Conservation (phyloP, 1,284 basidiomycete genomes). For the Trametes versicolor region DNA sequence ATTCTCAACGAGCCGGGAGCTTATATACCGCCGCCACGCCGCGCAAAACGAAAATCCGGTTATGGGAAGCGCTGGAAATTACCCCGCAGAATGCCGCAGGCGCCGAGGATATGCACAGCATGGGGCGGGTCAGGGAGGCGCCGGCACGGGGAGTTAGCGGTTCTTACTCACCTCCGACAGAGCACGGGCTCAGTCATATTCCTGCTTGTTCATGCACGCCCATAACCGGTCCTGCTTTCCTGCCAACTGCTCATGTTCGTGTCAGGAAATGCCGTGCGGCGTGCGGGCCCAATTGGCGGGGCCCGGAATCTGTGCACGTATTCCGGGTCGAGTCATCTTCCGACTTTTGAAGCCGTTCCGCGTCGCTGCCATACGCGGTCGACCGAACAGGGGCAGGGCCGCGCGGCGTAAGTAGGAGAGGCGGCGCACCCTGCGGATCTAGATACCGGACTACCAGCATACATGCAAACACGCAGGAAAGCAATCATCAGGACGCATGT, state of each 20-base stretch:
- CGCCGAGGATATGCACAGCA: background rate
- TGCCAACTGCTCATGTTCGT: no score
- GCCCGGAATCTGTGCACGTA: no score
- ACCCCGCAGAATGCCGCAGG: slow-evolving; percentile 15
- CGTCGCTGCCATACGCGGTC: background rate
- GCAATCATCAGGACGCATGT: background rate
- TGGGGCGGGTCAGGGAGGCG: no score
- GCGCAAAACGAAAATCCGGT: slow-evolving; percentile 14
- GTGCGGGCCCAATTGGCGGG: no score
- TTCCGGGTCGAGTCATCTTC: no score
- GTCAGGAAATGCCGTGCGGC: no score
- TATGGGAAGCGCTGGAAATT: slow-evolving; percentile 8
- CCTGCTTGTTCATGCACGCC: background rate
- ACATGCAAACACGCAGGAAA: background rate
- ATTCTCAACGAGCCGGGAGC: background rate
- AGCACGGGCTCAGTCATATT: background rate
- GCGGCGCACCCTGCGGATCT: background rate
- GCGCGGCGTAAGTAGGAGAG: background rate
- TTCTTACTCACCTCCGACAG: no score
- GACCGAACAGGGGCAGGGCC: background rate
- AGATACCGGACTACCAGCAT: background rate
- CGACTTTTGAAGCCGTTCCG: background rate
- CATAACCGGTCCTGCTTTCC: no score
- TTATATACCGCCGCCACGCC: slow-evolving; percentile 31
- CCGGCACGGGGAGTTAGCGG: no score